Base-by-base conservation (phyloP, 73 alveolate genomes). In the Paramecium sonneborni region DNA sequence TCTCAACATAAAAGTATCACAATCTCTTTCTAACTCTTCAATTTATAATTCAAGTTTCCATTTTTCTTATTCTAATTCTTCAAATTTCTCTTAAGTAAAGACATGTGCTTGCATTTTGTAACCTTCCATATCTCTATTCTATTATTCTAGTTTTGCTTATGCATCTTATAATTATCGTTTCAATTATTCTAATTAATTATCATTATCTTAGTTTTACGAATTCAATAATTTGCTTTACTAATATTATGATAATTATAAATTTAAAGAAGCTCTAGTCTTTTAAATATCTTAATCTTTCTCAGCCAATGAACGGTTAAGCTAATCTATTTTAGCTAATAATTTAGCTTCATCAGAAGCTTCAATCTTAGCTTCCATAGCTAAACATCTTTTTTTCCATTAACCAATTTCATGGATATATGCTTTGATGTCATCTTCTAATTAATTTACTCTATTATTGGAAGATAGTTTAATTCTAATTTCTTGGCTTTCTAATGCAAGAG, bases 21-120 rank as follows among this genome's bases (percentile, higher is more conserved):
- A 30, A 74, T 74, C 87, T 74, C 46, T 74, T 38, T 28, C 57
- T 38, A 74, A 35, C 34, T 74, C 35, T 74, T 74, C 87, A n/a
- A 74, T 74, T 18, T 74, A 28, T 37, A 12, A 11, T 74, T 74
- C 56, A 32, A 35, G 46, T 74, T 74, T 74, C 87, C 87, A 74
- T 20, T 30, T 74, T 32, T 28, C 57, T 35, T 38, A 21, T 43
- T 74, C 39, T 24, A 74, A 30, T 38, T 74, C 87, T 30, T 74
- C 87, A 74, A 35, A 74, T 35, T 35, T 74, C 1, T 74, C 87
- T 7, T 37, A 6, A 74, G 32, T 74, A 38, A 74, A 74, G 1
- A 74, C 68, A 35, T 24, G 12, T 14, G 48, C 21, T 9, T 30
- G 15, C 10, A 67, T 26, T 67, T 67, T 67, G 1, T 3, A 67